Evolutionary conservation across 2,329 filamentous ascomycete genomes (phyloP).

Genomic region (Penicillium decumbens): DNA sequence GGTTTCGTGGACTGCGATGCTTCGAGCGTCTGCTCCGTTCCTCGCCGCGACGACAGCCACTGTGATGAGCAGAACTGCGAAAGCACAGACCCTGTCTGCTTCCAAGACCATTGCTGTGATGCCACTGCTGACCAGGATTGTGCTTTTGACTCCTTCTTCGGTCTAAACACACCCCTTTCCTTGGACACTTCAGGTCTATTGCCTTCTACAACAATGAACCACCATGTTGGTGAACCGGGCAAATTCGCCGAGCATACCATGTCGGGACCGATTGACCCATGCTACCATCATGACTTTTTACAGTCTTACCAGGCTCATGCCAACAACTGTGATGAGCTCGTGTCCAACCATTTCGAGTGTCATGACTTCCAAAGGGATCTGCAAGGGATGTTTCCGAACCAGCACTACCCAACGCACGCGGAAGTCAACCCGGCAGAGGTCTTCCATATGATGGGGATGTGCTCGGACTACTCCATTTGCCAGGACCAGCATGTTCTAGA

Average conservation of each 20-base stretch:
- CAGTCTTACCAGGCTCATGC: slow-evolving; percentile 24
- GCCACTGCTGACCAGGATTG: slow-evolving; percentile 23
- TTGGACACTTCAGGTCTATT: slow-evolving; percentile 29
- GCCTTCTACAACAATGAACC: slow-evolving; percentile 19
- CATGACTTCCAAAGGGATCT: slow-evolving; percentile 30
- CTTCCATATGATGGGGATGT: slow-evolving; percentile 36
- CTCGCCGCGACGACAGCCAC: slow-evolving; percentile 26
- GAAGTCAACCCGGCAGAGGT: slow-evolving; percentile 35
- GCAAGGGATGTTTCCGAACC: slow-evolving; percentile 21
- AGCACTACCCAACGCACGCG: slow-evolving; percentile 24
- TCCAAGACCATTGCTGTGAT: slow-evolving; percentile 37
- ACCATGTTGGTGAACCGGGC: slow-evolving; percentile 16
- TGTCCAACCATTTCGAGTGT: slow-evolving; percentile 28
- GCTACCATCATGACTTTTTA: slow-evolving; percentile 23
- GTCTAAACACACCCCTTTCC: slow-evolving; percentile 28
- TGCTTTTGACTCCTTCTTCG: slow-evolving; percentile 31
- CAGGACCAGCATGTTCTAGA: slow-evolving; percentile 25
- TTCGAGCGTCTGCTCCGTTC: slow-evolving; percentile 35
- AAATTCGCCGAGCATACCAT: slow-evolving; percentile 21
- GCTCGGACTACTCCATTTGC: slow-evolving; percentile 28
- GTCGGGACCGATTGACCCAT: slow-evolving; percentile 14
- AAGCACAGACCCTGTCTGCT: slow-evolving; percentile 34
- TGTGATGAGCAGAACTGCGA: slow-evolving; percentile 26
- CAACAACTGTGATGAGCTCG: slow-evolving; percentile 21
- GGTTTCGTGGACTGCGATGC: slow-evolving; percentile 41